These are phyloP conservation scores for Hura crepitans DNA, from an alignment of 441 rosid genomes.

Conservation along the genomic window DNA sequence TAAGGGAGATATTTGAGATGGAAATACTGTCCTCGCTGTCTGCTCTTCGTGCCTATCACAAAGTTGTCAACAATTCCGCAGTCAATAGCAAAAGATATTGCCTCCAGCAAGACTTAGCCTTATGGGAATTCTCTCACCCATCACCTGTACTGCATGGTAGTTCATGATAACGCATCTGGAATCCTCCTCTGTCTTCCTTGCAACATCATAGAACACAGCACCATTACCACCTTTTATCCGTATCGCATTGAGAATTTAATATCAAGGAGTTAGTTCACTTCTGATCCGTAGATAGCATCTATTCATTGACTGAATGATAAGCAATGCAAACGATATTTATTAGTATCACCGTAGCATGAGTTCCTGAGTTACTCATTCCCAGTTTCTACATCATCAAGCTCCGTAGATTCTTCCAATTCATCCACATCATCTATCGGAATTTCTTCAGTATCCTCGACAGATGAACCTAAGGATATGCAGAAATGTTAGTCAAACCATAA, in stretches of 20 bases:
- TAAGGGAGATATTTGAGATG: background rate
- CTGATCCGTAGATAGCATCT: background rate
- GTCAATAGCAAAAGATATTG: background rate
- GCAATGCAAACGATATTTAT: background rate
- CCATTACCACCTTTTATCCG: background rate
- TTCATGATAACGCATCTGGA: background rate
- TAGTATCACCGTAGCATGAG: conserved; percentile 1
- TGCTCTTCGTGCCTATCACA: background rate
- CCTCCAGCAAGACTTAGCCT: conserved; percentile 1
- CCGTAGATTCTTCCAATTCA: conserved; percentile 50
- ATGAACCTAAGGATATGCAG: conserved; percentile 31
- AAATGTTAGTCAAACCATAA: background rate
- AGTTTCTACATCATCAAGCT: conserved; percentile 32
- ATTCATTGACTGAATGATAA: background rate
- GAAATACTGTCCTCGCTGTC: background rate
- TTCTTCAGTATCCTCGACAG: conserved; percentile 49
- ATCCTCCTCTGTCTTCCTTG: background rate
- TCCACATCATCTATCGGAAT: conserved; percentile 74
- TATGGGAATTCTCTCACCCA: background rate
- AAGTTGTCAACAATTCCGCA: background rate
- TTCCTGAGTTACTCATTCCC: conserved; percentile 23
- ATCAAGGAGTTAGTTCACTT: background rate
- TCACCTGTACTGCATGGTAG: too few relatives aligned
- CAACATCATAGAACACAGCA: background rate
- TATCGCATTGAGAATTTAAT: background rate